phyloP scores from a whole-genome alignment of 2,329 filamentous ascomycete genomes.

The Fusarium gaditjirri region DNA sequence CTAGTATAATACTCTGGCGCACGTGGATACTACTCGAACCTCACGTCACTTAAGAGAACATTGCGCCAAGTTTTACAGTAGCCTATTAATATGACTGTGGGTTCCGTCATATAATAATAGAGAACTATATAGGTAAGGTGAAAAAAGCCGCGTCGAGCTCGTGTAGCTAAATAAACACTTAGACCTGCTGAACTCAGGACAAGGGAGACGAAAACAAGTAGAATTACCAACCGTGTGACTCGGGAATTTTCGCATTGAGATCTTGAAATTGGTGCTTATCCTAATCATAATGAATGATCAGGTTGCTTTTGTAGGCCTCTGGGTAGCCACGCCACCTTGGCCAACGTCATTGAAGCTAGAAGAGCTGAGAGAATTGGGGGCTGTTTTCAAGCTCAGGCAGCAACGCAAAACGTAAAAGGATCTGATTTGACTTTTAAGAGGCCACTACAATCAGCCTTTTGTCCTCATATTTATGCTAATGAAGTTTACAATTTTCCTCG shows the following conservation, averaged over 20 bases:
- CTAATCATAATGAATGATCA: too few species aligned
- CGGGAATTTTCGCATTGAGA: not conserved
- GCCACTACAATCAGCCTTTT: too few species aligned
- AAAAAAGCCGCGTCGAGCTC: too few species aligned
- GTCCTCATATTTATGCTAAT: too few species aligned
- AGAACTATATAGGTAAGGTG: too few species aligned
- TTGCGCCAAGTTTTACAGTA: too few species aligned
- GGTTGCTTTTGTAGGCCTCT: not conserved
- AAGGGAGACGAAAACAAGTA: not conserved
- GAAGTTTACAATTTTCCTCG: not conserved
- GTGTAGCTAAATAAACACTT: not conserved
- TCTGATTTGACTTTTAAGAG: too few species aligned
- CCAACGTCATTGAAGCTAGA: not conserved
- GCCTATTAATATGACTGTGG: too few species aligned
- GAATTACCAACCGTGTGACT: not conserved
- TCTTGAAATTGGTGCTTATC: not conserved
- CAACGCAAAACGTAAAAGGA: not conserved
- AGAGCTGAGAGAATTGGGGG: not conserved
- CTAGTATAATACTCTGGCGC: too few species aligned
- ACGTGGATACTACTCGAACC: too few species aligned
- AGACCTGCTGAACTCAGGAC: too few species aligned
- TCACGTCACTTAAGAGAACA: too few species aligned
- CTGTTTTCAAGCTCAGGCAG: not conserved
- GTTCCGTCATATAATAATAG: not conserved
- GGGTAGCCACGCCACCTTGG: not conserved